Evolutionary conservation across 2,329 filamentous ascomycete species (phyloP).

Genomic region (Penicillium sp.): DNA sequence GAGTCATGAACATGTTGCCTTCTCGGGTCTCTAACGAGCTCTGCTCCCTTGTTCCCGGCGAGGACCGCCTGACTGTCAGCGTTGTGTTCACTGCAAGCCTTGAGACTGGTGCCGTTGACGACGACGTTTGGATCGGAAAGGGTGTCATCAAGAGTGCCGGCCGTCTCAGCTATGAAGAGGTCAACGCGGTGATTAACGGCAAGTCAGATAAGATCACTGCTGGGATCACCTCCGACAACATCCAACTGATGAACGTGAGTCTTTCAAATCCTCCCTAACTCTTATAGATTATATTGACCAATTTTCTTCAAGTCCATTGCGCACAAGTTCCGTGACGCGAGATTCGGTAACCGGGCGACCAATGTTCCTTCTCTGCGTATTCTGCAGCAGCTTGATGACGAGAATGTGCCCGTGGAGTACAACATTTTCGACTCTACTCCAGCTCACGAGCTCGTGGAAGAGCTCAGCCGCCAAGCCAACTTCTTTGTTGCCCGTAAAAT

Average conservation of each 20-base stretch:
- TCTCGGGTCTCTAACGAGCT: constrained; percentile 81
- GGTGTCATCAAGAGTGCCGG: constrained; percentile 88
- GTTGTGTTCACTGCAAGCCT: constrained; percentile 90
- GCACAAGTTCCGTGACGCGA: constrained; percentile 85
- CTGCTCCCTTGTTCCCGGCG: constrained; percentile 80
- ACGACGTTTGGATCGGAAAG: constrained; percentile 91
- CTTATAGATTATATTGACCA: neutral
- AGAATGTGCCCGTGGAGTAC: constrained; percentile 94
- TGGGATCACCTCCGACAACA: constrained; percentile 68
- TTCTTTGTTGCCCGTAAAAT: constrained; percentile 84
- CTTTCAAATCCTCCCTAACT: neutral
- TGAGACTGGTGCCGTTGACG: constrained; percentile 76
- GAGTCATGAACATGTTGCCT: constrained; percentile 83
- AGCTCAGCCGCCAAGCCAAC: constrained; percentile 92
- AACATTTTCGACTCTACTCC: constrained; percentile 92
- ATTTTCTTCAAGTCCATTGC: constrained; percentile 61
- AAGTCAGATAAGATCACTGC: constrained; percentile 62
- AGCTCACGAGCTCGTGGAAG: constrained; percentile 90
- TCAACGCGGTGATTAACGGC: constrained; percentile 76
- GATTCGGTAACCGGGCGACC: constrained; percentile 75
- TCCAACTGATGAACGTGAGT: constrained; percentile 73
- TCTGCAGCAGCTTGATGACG: constrained; percentile 91
- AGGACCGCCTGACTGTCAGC: constrained; percentile 88
- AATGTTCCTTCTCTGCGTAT: constrained; percentile 83
- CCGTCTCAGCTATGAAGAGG: constrained; percentile 79